These are phyloP conservation scores for Raffaelea albimanens DNA, from an alignment of 2,329 filamentous ascomycete species.

Conservation along the genomic window DNA sequence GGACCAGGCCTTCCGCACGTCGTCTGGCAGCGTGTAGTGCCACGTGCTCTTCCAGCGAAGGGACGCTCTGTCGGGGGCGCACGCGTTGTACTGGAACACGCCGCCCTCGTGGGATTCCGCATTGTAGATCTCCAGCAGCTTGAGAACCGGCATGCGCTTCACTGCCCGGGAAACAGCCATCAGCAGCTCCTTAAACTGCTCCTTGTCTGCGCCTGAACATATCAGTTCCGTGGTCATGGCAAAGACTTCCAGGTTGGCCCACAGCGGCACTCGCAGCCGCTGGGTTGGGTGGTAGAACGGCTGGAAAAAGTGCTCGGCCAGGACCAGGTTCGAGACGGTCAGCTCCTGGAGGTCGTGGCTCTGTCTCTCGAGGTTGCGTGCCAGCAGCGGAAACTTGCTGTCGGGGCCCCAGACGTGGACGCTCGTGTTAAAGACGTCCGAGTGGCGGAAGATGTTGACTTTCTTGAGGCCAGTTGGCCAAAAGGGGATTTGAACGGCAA, in stretches of 20 bases:
- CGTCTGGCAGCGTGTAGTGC: slow-evolving; percentile 6
- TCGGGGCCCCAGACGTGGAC: slow-evolving; percentile 5
- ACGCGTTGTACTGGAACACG: slow-evolving; percentile 17
- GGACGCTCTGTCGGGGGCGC: slow-evolving; percentile 2
- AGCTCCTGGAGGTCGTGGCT: slow-evolving; percentile 9
- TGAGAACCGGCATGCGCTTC: slow-evolving; percentile 17
- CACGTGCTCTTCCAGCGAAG: slow-evolving; percentile 13
- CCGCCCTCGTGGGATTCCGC: slow-evolving; percentile 15
- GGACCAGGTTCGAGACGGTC: slow-evolving; percentile 7
- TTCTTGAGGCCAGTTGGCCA: slow-evolving; percentile 13
- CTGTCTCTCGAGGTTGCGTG: slow-evolving; percentile 1
- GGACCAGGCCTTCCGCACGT: slow-evolving; percentile 8
- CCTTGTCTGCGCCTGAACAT: slow-evolving; percentile 10
- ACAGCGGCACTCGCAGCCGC: slow-evolving; percentile 9
- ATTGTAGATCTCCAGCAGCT: slow-evolving; percentile 18
- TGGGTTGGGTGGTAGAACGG: slow-evolving; percentile 8
- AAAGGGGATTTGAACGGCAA: slow-evolving; percentile 12
- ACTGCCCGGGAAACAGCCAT: slow-evolving; percentile 14
- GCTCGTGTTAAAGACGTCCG: slow-evolving; percentile 4
- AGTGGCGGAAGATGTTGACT: slow-evolving; percentile 16
- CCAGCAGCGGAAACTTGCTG: slow-evolving; percentile 3
- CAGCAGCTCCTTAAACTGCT: slow-evolving; percentile 16
- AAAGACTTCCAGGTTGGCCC: slow-evolving; percentile 16
- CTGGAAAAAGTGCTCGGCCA: slow-evolving; percentile 16
- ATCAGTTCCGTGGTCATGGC: slow-evolving; percentile 16